Base-by-base conservation (phyloP, 352 stramenopile genomes). In the Thalassiosira livingstoniorum region DNA sequence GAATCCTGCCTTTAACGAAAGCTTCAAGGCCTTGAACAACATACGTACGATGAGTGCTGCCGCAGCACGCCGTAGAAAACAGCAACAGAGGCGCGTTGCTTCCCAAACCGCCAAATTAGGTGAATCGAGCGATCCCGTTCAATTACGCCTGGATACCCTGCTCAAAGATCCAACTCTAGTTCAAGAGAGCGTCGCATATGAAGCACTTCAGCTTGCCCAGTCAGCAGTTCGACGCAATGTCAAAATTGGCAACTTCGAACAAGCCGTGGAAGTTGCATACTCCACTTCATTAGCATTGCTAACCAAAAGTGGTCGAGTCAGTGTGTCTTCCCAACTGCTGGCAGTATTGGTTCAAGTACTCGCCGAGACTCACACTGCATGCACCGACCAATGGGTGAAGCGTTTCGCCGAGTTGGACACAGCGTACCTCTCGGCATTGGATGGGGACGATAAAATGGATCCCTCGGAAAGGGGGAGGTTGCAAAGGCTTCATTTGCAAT, bases 131-230 rank as follows among this genome's bases (percentile, higher is more conserved):
- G 90, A 93, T 64, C 75, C 84, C n/a, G 82, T 94, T 21, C 74
- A 78, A 23, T 39, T 75, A 3, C 79, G 87, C 25, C 79, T 94
- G 27, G 57, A 91, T 31, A 53, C 76, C 10, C 71, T 93, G 23
- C 58, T 94, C 53, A 35, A 58, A 23, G 69, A 82, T 39, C 70
- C 74, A 10, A 58, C 67, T n/a, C 61, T 87, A 3, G 70, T 66
- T 23, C 82, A 91, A 37, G 90, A 94, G 80, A 69, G 78, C 2
- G 92, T 83, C 7, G 90, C 90, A 0, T 94, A 94, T 60, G 90
- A 94, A 84, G 90, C 90, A 15, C 72, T 94, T 29, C 90, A 94
- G 57, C 66, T 94, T 0, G 90, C 90, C 1, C 90, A 94, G 75
- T 91, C 80, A 2, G 61, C 84, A 64, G 83, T 94, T 27, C 79